Percentiles rank a stretch among this genome's conserved stretches.
Evolutionary conservation across 495 filamentous ascomycete species (phyloP).

Genomic region (Aspergillus nanangensis): DNA sequence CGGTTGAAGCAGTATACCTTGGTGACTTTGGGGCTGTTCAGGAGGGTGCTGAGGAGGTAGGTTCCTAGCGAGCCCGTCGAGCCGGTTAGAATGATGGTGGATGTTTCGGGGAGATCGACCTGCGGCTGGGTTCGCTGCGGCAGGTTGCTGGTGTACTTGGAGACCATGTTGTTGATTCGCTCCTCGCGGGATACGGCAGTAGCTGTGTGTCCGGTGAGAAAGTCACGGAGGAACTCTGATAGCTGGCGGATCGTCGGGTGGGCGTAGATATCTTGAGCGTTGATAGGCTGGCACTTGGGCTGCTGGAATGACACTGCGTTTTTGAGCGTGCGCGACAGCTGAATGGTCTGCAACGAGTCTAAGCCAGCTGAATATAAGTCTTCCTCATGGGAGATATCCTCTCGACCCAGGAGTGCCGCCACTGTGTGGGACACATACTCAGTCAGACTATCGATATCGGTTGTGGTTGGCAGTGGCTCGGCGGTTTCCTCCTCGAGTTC

Average conservation of each 20-base stretch:
- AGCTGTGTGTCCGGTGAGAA: conserved; percentile 13
- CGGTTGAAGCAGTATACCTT: conserved; percentile 57
- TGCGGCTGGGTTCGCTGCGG: conserved; percentile 27
- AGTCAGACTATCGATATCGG: conserved; percentile 5
- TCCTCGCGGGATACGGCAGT: conserved; percentile 11
- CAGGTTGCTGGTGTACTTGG: conserved; percentile 17
- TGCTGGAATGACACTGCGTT: conserved; percentile 9
- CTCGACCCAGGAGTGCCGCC: conserved; percentile 6
- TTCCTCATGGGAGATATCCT: conserved; percentile 10
- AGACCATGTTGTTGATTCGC: conserved; percentile 13
- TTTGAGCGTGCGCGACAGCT: conserved; percentile 18
- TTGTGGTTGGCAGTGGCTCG: conserved; percentile 2
- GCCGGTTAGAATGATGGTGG: conserved; percentile 47
- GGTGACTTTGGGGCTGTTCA: conserved; percentile 26
- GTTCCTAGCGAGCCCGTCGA: conserved; percentile 55
- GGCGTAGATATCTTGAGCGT: conserved; percentile 25
- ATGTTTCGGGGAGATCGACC: conserved; percentile 3
- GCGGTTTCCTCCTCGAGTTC: not conserved
- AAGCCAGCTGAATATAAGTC: conserved; percentile 24
- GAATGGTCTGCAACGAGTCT: conserved; percentile 32
- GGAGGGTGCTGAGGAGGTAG: conserved; percentile 48
- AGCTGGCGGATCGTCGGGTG: conserved; percentile 6
- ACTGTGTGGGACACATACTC: conserved; percentile 8
- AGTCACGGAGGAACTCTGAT: not conserved
- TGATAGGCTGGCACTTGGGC: conserved; percentile 9